These are phyloP conservation scores for Aechmea fasciata DNA, from an alignment of 176 grass and related monocot genomes.

Conservation along the genomic window DNA sequence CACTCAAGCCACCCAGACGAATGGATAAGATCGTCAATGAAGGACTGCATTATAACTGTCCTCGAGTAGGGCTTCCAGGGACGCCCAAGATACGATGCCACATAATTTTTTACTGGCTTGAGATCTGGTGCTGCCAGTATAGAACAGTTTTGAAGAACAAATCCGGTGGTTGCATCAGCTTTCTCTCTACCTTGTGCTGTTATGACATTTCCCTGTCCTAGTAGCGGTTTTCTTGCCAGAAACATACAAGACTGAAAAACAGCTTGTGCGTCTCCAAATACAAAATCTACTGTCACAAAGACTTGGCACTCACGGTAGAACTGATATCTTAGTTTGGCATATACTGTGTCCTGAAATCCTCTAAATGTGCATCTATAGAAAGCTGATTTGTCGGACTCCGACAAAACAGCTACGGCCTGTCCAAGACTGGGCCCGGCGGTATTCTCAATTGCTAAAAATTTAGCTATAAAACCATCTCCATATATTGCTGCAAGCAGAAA, in stretches of 20 bases:
- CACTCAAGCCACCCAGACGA: background rate
- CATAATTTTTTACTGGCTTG: background rate
- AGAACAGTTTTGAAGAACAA: background rate
- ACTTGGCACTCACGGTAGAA: too few species aligned
- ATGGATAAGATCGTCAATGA: background rate
- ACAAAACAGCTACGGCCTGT: too few species aligned
- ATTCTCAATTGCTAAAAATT: too few species aligned
- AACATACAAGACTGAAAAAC: slow-evolving; percentile 59
- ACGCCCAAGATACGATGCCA: background rate
- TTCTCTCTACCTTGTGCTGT: slow-evolving; percentile 44
- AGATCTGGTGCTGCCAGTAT: background rate
- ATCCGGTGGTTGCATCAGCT: background rate
- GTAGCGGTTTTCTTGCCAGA: slow-evolving; percentile 46
- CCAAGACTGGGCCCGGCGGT: too few species aligned
- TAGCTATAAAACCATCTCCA: too few species aligned
- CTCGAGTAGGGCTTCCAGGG: background rate
- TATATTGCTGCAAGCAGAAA: too few species aligned
- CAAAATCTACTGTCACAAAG: too few species aligned
- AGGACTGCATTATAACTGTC: background rate
- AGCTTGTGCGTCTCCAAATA: slow-evolving; percentile 69
- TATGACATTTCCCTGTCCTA: slow-evolving; percentile 62
- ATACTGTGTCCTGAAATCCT: too few species aligned
- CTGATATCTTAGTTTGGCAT: too few species aligned
- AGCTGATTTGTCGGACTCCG: too few species aligned
- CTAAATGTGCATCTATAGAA: too few species aligned